Conservation (phyloP, 2,329 filamentous ascomycete species). For the Colletotrichum eremochloae region DNA sequence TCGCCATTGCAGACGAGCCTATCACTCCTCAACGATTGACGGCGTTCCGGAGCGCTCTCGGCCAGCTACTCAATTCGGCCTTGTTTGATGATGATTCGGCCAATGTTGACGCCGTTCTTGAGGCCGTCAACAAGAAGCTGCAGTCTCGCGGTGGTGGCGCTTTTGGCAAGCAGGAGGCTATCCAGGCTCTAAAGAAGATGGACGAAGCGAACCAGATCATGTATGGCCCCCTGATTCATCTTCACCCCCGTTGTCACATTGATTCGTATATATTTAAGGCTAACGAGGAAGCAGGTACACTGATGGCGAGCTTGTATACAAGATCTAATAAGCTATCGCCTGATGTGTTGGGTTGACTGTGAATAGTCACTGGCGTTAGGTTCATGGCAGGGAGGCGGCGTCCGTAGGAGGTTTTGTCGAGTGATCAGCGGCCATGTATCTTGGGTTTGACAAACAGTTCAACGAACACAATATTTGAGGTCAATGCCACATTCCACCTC, state of each 20-base stretch:
- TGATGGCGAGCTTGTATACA: constrained; percentile 76
- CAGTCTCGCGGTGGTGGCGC: constrained; percentile 63
- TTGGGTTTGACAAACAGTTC: neutral
- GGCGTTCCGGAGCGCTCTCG: constrained; percentile 84
- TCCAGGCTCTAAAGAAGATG: constrained; percentile 83
- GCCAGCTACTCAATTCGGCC: constrained; percentile 83
- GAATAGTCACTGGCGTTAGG: constrained; percentile 15
- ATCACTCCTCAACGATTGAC: constrained; percentile 75
- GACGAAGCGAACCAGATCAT: constrained; percentile 91
- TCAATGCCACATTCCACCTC: neutral
- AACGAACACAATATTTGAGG: neutral
- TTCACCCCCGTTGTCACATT: no score
- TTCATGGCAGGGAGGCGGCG: constrained; percentile 1
- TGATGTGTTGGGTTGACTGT: constrained; percentile 5
- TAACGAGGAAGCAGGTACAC: constrained; percentile 60
- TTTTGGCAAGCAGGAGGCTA: constrained; percentile 80
- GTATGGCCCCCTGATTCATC: constrained; percentile 66
- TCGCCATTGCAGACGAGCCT: constrained; percentile 60
- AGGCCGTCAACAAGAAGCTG: constrained; percentile 82
- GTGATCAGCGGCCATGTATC: neutral
- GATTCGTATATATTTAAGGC: neutral
- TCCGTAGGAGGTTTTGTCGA: neutral
- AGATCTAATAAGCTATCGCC: constrained; percentile 63
- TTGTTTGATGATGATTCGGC: constrained; percentile 92
- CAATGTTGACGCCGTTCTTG: constrained; percentile 79